Conservation (phyloP, 495 filamentous ascomycete species). For the Penicillium roqueforti region DNA sequence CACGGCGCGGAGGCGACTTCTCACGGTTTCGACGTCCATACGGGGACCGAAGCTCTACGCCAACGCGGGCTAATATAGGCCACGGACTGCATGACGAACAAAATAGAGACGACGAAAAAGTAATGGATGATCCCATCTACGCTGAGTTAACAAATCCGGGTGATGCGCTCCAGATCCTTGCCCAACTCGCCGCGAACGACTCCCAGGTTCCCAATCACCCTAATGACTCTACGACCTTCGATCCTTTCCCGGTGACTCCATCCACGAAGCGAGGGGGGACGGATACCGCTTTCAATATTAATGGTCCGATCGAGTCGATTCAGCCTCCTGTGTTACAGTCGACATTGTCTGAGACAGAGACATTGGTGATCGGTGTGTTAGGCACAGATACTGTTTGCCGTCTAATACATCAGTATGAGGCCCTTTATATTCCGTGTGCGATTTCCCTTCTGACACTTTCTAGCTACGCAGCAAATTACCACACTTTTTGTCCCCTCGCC, state of each 20-base stretch:
- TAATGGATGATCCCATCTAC: constrained; percentile 1
- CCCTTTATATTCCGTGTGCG: background rate
- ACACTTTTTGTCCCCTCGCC: background rate
- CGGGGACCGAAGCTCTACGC: background rate
- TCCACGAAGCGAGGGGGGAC: too few relatives aligned
- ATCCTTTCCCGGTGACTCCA: too few relatives aligned
- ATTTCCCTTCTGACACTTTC: too few relatives aligned
- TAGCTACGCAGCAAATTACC: constrained; percentile 6
- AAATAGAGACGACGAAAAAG: background rate
- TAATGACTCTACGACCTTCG: background rate
- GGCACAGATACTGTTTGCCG: background rate
- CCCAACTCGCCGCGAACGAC: background rate
- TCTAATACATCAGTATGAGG: background rate
- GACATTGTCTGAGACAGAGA: constrained; percentile 1
- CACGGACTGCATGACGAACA: background rate
- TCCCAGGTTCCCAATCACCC: background rate
- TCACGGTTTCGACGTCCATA: background rate
- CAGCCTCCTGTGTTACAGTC: background rate
- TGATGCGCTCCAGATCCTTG: constrained; percentile 5
- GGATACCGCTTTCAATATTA: too few relatives aligned
- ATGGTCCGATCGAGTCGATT: background rate
- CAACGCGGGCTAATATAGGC: background rate
- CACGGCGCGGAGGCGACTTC: constrained; percentile 2
- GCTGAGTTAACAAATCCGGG: constrained; percentile 6
- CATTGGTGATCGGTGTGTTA: constrained; percentile 5